Evolutionary conservation across 108 stramenopile species (phyloP).

Genomic region (Mayamaea pseudoterrestris): DNA sequence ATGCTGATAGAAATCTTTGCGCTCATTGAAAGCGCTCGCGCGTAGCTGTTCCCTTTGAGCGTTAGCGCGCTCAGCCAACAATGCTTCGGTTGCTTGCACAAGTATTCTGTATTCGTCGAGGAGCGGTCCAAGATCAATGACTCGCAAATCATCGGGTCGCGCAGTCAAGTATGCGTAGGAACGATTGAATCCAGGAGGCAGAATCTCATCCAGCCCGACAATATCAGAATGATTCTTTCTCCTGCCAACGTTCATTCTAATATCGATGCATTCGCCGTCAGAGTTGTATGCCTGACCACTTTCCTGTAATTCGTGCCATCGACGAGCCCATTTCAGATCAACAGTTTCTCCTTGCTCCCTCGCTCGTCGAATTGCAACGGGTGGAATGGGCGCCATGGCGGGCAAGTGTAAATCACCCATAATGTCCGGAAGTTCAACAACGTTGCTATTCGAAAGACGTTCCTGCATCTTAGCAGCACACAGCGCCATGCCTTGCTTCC

Average conservation of each 20-base stretch:
- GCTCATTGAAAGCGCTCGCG: too few relatives aligned
- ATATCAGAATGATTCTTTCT: neutral
- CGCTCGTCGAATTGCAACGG: conserved; percentile 31
- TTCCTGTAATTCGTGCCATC: conserved; percentile 9
- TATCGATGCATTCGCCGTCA: neutral
- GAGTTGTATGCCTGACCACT: neutral
- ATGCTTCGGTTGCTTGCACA: conserved; percentile 51
- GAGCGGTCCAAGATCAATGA: conserved; percentile 52
- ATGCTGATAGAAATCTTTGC: too few relatives aligned
- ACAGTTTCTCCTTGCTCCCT: conserved; percentile 41
- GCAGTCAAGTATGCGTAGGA: conserved; percentile 54
- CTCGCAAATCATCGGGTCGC: conserved; percentile 48
- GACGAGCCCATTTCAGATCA: conserved; percentile 58
- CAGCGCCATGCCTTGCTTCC: conserved; percentile 37
- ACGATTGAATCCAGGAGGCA: conserved; percentile 38
- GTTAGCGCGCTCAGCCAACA: conserved; percentile 46
- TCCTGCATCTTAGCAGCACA: conserved; percentile 16
- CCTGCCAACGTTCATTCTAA: neutral
- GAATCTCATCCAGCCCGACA: neutral
- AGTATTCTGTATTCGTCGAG: conserved; percentile 68
- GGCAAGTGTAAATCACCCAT: neutral
- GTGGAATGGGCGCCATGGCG: neutral
- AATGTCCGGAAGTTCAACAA: neutral
- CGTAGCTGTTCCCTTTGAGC: too few relatives aligned
- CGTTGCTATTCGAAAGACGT: neutral